Conservation (phyloP, 441 rosid genomes). For the Syzygium syzygioides region DNA sequence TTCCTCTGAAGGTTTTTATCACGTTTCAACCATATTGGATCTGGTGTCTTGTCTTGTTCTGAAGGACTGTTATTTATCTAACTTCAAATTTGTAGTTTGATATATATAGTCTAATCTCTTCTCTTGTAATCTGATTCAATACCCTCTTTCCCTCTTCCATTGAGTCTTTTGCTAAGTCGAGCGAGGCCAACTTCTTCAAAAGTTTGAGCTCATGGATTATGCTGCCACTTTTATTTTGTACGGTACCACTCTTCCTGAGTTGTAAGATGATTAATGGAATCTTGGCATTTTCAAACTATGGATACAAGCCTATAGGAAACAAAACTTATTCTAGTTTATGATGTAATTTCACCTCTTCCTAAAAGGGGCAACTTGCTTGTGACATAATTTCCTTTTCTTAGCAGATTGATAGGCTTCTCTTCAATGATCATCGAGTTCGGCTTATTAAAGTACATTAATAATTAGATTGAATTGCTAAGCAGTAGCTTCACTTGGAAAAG, state of each 20-base stretch:
- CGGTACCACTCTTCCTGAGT: background rate
- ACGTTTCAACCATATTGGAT: background rate
- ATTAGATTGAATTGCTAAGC: background rate
- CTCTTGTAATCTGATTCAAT: background rate
- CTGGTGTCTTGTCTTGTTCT: background rate
- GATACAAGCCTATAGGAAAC: background rate
- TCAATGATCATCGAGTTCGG: background rate
- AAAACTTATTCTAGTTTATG: background rate
- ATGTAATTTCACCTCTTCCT: background rate
- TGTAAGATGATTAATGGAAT: background rate
- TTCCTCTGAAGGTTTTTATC: background rate
- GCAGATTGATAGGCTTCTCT: background rate
- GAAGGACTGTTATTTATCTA: background rate
- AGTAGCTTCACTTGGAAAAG: background rate
- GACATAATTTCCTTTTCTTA: background rate
- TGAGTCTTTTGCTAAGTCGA: background rate
- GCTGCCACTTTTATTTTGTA: background rate
- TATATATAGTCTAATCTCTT: background rate
- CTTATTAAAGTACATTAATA: background rate
- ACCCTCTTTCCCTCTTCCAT: background rate
- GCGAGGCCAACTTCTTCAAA: background rate
- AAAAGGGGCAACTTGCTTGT: background rate
- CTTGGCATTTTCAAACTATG: background rate
- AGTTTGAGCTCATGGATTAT: background rate
- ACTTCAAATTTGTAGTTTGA: background rate